Evolutionary conservation across 164 flowering plant genomes (phyloP).

Genomic region (Magnolia kwangsiensis): DNA sequence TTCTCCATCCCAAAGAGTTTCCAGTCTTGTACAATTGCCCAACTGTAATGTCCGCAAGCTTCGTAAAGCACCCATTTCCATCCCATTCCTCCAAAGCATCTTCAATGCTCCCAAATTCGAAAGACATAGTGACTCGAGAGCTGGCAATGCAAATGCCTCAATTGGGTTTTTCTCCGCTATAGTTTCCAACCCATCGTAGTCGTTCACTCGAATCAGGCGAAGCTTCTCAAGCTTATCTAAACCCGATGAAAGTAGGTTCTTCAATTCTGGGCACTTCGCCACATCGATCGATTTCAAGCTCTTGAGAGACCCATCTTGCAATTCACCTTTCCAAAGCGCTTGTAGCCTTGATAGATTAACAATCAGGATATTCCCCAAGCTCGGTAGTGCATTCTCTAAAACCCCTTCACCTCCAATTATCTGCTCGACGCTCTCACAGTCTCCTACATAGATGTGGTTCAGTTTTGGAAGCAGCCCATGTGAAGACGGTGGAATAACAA

Average conservation of each 20-base stretch:
- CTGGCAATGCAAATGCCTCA: neutral
- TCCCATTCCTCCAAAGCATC: neutral
- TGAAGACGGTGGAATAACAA: neutral
- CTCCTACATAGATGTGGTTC: slow-evolving; percentile 3
- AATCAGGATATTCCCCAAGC: neutral
- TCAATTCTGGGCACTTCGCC: neutral
- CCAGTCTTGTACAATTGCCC: neutral
- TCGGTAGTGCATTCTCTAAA: slow-evolving; percentile 2
- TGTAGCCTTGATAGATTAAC: neutral
- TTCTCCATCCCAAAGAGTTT: slow-evolving; percentile 6
- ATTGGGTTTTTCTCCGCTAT: neutral
- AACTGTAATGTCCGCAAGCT: neutral
- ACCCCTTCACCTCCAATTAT: slow-evolving; percentile 6
- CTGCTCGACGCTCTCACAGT: neutral
- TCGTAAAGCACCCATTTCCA: neutral
- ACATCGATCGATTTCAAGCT: neutral
- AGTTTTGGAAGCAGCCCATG: neutral
- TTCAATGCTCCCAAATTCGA: slow-evolving; percentile 2
- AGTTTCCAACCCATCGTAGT: neutral
- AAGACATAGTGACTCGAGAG: neutral
- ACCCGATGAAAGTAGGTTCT: neutral
- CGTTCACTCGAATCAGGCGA: neutral
- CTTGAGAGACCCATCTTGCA: slow-evolving; percentile 2
- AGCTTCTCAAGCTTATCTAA: slow-evolving; percentile 2
- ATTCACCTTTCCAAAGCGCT: slow-evolving; percentile 1